A percentile compares a stretch with the other conserved stretches of the same genome.
phyloP scores from a whole-genome alignment of 345 rosid species.

The Jatropha curcas region DNA sequence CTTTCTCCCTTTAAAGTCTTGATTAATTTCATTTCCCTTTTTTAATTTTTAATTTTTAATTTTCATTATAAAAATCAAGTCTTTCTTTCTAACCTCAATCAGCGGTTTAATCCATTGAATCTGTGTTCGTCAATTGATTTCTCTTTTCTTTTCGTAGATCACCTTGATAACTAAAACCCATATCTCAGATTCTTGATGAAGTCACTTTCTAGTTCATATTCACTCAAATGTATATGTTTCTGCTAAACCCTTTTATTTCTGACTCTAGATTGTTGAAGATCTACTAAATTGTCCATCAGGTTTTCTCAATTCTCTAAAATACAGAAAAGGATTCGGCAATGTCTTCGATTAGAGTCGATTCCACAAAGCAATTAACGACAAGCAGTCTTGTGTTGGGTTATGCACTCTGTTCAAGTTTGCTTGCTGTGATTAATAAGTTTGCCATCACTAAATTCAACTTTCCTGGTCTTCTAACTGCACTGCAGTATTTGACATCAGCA shows the following conservation, averaged over 20 bases:
- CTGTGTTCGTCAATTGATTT: neutral
- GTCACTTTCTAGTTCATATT: neutral
- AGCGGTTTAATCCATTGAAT: neutral
- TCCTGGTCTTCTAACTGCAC: conserved; percentile 89
- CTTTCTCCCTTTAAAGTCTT: neutral
- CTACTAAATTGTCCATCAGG: neutral
- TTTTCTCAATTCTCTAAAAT: neutral
- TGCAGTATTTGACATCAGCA: conserved; percentile 79
- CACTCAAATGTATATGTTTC: too few species aligned
- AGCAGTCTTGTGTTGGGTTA: conserved; percentile 84
- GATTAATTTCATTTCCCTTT: neutral
- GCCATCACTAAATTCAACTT: conserved; percentile 89
- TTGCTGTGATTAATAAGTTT: conserved; percentile 84
- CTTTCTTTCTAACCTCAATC: neutral
- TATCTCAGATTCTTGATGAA: conserved; percentile 2
- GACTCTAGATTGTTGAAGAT: neutral
- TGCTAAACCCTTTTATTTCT: neutral
- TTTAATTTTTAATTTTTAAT: neutral
- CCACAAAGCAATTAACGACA: conserved; percentile 47
- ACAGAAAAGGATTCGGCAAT: conserved; percentile 7
- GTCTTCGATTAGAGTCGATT: conserved; percentile 26
- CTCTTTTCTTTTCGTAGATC: neutral
- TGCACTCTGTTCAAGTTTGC: conserved; percentile 92
- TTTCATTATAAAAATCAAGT: neutral
- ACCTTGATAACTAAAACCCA: neutral